These are phyloP conservation scores for Persicaria tinctoria DNA, from an alignment of 148 eudicot species.

Conservation along the genomic window DNA sequence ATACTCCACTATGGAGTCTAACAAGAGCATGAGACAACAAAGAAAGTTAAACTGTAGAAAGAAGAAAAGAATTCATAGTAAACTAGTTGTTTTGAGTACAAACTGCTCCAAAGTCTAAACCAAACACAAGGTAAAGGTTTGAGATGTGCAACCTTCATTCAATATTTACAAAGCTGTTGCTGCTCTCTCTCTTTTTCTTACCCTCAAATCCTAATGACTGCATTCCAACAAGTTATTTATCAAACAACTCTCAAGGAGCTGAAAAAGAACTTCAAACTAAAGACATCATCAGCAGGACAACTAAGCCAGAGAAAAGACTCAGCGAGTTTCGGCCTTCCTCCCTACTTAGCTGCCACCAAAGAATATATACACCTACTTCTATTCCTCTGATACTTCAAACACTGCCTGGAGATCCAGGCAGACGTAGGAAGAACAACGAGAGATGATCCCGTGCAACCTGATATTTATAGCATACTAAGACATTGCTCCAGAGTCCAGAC, in stretches of 20 bases:
- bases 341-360: conserved; percentile 30
- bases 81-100: neutral
- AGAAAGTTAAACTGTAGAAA: neutral
- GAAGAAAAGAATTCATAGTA: neutral
- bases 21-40: neutral
- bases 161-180: conserved; percentile 19
- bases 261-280: conserved; percentile 14
- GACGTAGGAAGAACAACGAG: neutral
- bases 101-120: neutral
- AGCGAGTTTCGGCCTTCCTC: conserved; percentile 17
- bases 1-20: no score
- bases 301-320: conserved; percentile 13
- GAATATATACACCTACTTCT: conserved; percentile 59
- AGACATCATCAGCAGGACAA: conserved; percentile 4
- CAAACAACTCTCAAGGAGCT: conserved; percentile 26
- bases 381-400: conserved; percentile 19
- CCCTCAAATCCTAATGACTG: neutral
- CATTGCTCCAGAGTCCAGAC: neutral
- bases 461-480: neutral
- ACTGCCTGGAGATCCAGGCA: conserved; percentile 11
- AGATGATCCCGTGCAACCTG: neutral
- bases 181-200: neutral
- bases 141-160: conserved; percentile 1
- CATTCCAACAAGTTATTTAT: conserved; percentile 33
- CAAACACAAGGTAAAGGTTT: neutral